Conservation (phyloP, 2,329 filamentous ascomycete species). For the Celoporthe dispersa region DNA sequence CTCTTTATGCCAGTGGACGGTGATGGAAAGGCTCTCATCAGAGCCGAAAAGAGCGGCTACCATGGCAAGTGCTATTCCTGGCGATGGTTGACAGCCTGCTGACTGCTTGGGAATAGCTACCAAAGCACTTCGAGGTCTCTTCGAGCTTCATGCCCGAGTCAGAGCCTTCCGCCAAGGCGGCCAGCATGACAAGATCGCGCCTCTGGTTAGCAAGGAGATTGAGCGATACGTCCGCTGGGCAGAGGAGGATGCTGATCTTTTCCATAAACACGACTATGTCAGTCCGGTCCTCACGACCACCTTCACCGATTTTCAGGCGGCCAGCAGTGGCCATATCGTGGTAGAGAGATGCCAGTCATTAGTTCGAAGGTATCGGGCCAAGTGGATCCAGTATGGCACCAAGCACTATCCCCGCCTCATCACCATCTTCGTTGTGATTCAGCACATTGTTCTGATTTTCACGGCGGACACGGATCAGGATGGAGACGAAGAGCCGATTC, state of each 20-base stretch:
- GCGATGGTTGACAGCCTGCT: background rate
- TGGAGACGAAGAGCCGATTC: slow-evolving; percentile 25
- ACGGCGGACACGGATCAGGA: slow-evolving; percentile 48
- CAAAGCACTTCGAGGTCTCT: slow-evolving; percentile 41
- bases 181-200: slow-evolving; percentile 35
- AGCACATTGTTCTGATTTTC: slow-evolving; percentile 51
- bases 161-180: slow-evolving; percentile 39
- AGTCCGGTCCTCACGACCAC: slow-evolving; percentile 26
- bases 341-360: slow-evolving; percentile 20
- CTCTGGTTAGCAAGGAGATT: slow-evolving; percentile 37
- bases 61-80: slow-evolving; percentile 31
- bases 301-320: slow-evolving; percentile 5
- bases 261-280: slow-evolving; percentile 27
- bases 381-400: slow-evolving; percentile 22
- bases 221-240: slow-evolving; percentile 41
- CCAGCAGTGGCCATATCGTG: slow-evolving; percentile 9
- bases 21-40: slow-evolving; percentile 36
- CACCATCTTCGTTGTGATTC: slow-evolving; percentile 51
- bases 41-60: slow-evolving; percentile 36
- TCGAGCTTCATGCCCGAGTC: slow-evolving; percentile 40
- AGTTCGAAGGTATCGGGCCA: slow-evolving; percentile 29
- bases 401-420: slow-evolving; percentile 37
- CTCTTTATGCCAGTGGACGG: slow-evolving; percentile 37
- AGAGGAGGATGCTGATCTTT: slow-evolving; percentile 38
- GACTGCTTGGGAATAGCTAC: slow-evolving; percentile 33